Conservation (phyloP, 192 early-diverging fungal genomes). For the Oehlia diaphana region DNA sequence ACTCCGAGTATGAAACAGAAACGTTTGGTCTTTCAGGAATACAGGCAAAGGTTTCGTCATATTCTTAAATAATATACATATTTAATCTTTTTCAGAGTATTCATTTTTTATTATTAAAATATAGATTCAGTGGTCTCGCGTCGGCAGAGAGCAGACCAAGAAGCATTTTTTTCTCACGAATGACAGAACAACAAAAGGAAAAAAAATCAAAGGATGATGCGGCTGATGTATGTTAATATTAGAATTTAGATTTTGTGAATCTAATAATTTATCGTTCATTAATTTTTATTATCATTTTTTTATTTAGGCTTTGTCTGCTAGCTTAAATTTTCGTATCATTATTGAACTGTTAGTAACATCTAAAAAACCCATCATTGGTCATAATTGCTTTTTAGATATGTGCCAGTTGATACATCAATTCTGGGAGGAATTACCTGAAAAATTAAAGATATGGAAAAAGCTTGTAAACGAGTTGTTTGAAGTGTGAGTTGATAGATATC, state of each 20-base stretch:
- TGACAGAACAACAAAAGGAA: slow-evolving; percentile 51
- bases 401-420: slow-evolving; percentile 81
- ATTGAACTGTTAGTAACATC: slow-evolving; percentile 74
- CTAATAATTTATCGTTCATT: background rate
- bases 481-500: slow-evolving; percentile 43
- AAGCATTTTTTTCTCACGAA: slow-evolving; percentile 46
- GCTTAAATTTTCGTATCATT: slow-evolving; percentile 67
- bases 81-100: background rate
- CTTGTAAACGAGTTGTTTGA: slow-evolving; percentile 58
- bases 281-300: background rate
- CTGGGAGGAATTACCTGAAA: slow-evolving; percentile 62
- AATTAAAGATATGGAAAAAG: slow-evolving; percentile 69
- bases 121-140: slow-evolving; percentile 51
- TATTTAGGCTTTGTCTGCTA: background rate
- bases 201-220: slow-evolving; percentile 29
- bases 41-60: slow-evolving; percentile 40
- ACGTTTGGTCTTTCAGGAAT: slow-evolving; percentile 78
- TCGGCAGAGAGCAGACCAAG: slow-evolving; percentile 37
- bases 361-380: slow-evolving; percentile 80
- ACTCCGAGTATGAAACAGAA: slow-evolving; percentile 65
- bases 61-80: background rate
- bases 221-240: background rate
- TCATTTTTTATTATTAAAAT: background rate
- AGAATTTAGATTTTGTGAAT: background rate
- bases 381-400: slow-evolving; percentile 90